These are phyloP conservation scores for Penicillium goetzii DNA, from an alignment of 495 filamentous ascomycete genomes.

Conservation along the genomic window DNA sequence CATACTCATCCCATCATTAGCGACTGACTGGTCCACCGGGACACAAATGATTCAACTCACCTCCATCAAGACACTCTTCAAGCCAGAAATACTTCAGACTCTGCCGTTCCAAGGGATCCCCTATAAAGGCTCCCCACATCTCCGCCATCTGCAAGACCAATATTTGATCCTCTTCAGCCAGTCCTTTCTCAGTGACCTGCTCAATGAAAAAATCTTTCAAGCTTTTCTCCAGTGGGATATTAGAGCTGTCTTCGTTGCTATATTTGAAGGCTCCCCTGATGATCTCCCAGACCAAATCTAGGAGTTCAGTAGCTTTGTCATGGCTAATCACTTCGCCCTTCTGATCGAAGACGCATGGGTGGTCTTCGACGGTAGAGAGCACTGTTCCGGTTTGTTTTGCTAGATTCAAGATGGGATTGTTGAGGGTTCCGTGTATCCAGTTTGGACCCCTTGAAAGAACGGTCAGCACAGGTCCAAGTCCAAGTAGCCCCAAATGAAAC, in stretches of 20 bases:
- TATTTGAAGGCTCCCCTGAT: background rate
- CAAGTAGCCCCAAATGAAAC: background rate
- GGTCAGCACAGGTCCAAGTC: background rate
- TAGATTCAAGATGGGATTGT: background rate
- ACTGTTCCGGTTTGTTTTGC: background rate
- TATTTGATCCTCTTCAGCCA: background rate
- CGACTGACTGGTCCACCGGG: too few relatives aligned
- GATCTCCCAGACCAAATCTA: background rate
- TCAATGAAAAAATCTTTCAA: constrained; percentile 1
- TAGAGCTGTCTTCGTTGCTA: background rate
- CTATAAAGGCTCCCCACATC: constrained; percentile 7
- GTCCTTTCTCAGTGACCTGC: background rate
- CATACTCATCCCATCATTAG: background rate
- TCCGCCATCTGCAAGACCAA: constrained; percentile 4
- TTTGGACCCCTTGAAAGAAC: background rate
- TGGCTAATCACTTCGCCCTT: background rate
- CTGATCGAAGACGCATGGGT: background rate
- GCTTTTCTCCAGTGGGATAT: background rate
- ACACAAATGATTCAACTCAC: background rate
- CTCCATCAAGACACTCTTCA: background rate
- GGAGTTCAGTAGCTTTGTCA: background rate
- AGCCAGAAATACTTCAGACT: constrained; percentile 3
- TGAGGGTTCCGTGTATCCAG: constrained; percentile 3
- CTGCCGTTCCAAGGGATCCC: background rate
- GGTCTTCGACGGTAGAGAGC: background rate